A percentile compares a stretch with the other conserved stretches of the same genome.
Evolutionary conservation across 495 filamentous ascomycete species (phyloP).

Genomic region (Hypomontagnella monticulosa): DNA sequence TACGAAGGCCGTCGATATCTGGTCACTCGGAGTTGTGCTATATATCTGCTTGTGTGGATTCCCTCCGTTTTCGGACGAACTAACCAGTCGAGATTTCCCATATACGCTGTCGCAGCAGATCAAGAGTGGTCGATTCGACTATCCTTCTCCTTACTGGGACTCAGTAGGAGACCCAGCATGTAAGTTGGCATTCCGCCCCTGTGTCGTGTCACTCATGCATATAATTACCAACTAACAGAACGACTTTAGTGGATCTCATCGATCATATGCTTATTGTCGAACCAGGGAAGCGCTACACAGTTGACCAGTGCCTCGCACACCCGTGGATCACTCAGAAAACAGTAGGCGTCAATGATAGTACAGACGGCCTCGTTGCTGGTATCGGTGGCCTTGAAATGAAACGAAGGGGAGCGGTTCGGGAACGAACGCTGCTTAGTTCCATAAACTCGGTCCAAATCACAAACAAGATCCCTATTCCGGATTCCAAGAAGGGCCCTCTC

Average conservation of each 20-base stretch:
- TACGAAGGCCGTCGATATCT: conserved; percentile 94
- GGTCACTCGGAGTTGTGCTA: conserved; percentile 97
- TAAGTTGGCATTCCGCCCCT: conserved; percentile 40
- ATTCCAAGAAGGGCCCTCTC: conserved; percentile 65
- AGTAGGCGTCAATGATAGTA: conserved; percentile 78
- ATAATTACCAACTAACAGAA: conserved; percentile 22
- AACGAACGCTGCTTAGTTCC: conserved; percentile 84
- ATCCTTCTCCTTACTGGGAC: conserved; percentile 98
- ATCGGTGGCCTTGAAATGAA: conserved; percentile 84
- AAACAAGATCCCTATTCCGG: conserved; percentile 63
- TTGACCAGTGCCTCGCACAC: conserved; percentile 91
- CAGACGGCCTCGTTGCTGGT: conserved; percentile 88
- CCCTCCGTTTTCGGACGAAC: conserved; percentile 95
- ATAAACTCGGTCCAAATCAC: conserved; percentile 81
- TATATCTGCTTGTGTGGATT: conserved; percentile 99
- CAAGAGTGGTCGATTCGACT: conserved; percentile 86
- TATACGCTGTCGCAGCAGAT: conserved; percentile 92
- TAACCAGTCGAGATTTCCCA: conserved; percentile 80
- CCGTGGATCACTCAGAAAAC: conserved; percentile 78
- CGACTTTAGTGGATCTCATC: conserved; percentile 79
- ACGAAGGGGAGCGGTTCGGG: conserved; percentile 77
- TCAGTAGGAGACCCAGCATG: conserved; percentile 83
- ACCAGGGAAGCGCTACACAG: conserved; percentile 80
- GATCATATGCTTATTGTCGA: conserved; percentile 94
- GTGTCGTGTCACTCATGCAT: not conserved